Evolutionary conservation across 495 filamentous ascomycete species (phyloP).

Genomic region (Aspergillus incahuasiensis): DNA sequence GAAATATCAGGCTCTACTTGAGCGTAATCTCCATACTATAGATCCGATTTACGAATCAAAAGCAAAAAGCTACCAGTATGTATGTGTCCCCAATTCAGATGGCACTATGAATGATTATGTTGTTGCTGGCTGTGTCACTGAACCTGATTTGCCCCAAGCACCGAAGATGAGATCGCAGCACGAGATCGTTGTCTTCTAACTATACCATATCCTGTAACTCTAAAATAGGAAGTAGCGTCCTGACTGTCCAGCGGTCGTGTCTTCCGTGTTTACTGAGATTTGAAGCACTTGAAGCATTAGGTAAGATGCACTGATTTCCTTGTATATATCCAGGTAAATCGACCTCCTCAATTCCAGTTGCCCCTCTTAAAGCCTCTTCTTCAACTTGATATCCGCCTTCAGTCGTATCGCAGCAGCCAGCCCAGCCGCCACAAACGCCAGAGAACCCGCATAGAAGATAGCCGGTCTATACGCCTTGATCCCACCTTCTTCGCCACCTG

Average conservation of each 20-base stretch:
- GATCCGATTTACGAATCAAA: slow-evolving; percentile 20
- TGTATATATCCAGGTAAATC: not conserved
- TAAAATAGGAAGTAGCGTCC: no score
- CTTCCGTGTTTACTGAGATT: no score
- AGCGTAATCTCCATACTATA: slow-evolving; percentile 21
- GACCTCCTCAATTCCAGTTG: not conserved
- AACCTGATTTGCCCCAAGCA: no score
- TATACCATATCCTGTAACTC: no score
- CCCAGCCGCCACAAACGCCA: slow-evolving; percentile 18
- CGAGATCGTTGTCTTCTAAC: no score
- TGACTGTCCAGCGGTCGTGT: no score
- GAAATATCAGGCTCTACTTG: slow-evolving; percentile 14
- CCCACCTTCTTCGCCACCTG: slow-evolving; percentile 42
- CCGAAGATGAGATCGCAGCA: no score
- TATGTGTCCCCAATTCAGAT: no score
- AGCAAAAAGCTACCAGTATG: slow-evolving; percentile 2
- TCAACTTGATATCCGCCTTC: slow-evolving; percentile 1
- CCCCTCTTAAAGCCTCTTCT: not conserved
- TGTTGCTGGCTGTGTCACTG: no score
- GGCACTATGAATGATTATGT: no score
- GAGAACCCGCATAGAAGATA: slow-evolving; percentile 52
- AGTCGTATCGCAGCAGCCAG: slow-evolving; percentile 1
- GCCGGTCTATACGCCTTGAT: slow-evolving; percentile 51
- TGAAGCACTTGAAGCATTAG: not conserved
- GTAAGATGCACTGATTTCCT: not conserved